Conservation (phyloP, 2,329 filamentous ascomycete species). For the Blastomyces gilchristii region DNA sequence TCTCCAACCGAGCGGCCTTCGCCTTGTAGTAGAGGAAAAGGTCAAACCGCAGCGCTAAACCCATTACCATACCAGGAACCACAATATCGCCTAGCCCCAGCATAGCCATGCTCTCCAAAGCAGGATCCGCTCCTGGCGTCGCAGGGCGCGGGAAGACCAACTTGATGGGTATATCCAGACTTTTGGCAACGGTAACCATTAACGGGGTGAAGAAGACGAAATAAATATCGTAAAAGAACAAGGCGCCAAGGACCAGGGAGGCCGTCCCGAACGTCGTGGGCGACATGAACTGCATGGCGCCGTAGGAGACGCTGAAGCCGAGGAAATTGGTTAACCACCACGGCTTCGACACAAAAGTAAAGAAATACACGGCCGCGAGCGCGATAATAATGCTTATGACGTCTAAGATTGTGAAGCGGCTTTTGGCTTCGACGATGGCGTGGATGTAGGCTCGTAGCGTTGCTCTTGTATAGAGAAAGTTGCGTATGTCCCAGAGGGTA, state of each 20-base stretch:
- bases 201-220: constrained; percentile 46
- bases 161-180: constrained; percentile 86
- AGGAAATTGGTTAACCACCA: constrained; percentile 76
- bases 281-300: constrained; percentile 70
- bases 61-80: constrained; percentile 82
- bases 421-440: constrained; percentile 38
- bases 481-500: constrained; percentile 42
- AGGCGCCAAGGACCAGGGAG: constrained; percentile 60
- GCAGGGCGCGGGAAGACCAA: constrained; percentile 66
- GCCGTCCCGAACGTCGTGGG: constrained; percentile 81
- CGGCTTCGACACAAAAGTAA: constrained; percentile 49
- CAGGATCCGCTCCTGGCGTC: constrained; percentile 35
- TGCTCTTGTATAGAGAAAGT: constrained; percentile 41
- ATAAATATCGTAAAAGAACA: constrained; percentile 93
- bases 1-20: constrained; percentile 4
- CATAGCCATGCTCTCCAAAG: constrained; percentile 50
- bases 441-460: constrained; percentile 45
- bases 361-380: constrained; percentile 51
- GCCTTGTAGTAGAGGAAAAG: constrained; percentile 64
- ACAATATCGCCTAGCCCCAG: constrained; percentile 92
- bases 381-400: constrained; percentile 48
- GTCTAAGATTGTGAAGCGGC: constrained; percentile 36
- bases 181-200: constrained; percentile 61
- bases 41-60: constrained; percentile 81
- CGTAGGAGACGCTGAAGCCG: constrained; percentile 79